Conservation (phyloP, 2,329 filamentous ascomycete species). For the Epichloe coenophiala region DNA sequence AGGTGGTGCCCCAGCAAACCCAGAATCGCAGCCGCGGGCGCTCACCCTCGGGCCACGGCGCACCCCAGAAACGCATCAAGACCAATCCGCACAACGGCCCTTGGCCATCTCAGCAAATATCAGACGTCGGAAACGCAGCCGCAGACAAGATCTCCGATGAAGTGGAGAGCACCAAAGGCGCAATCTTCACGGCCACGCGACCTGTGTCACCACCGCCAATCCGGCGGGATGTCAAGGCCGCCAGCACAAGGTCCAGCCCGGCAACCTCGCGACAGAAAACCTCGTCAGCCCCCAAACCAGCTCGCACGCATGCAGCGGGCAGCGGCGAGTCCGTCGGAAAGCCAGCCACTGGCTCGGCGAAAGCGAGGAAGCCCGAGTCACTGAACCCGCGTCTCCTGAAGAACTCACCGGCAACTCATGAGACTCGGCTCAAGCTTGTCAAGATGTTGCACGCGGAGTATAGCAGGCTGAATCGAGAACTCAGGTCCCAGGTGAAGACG, state of each 20-base stretch:
- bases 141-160: not conserved
- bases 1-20: conserved; percentile 4
- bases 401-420: conserved; percentile 41
- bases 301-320: not conserved
- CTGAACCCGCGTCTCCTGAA: conserved; percentile 56
- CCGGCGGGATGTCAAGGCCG: conserved; percentile 6
- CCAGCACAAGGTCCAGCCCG: not conserved
- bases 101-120: not conserved
- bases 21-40: not conserved
- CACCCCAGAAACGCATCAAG: conserved; percentile 18
- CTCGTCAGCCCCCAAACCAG: not conserved
- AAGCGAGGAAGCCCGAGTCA: conserved; percentile 27
- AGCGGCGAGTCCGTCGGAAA: not conserved
- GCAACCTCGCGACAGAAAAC: not conserved
- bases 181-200: conserved; percentile 11
- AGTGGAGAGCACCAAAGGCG: not conserved
- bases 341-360: not conserved
- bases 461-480: conserved; percentile 50
- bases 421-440: conserved; percentile 42
- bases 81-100: conserved; percentile 7
- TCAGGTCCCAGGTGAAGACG: conserved; percentile 36
- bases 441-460: conserved; percentile 53
- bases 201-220: conserved; percentile 22
- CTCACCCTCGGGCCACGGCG: conserved; percentile 13
- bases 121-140: no score